A percentile compares a stretch with the other conserved stretches of the same genome.
Evolutionary conservation across 768 basidiomycete genomes (phyloP).

Genomic region (Pisolithus sp.): DNA sequence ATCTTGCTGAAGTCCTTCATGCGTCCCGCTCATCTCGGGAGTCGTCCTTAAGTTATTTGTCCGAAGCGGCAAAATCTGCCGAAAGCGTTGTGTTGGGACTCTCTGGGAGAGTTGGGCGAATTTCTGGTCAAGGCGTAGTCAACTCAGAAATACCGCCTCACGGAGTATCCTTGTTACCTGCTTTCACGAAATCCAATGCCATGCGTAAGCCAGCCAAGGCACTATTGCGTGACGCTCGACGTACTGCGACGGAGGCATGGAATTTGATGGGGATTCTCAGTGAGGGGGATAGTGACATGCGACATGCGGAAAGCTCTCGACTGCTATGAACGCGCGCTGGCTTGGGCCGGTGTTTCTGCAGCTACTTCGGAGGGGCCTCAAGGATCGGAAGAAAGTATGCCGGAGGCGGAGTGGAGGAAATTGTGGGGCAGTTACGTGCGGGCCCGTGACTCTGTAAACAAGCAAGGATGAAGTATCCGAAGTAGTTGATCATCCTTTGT

Average conservation of each 20-base stretch:
- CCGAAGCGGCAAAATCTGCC: constrained; percentile 59
- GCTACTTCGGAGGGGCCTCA: constrained; percentile 31
- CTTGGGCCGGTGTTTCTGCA: constrained; percentile 51
- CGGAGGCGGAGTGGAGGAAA: constrained; percentile 55
- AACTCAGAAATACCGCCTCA: constrained; percentile 34
- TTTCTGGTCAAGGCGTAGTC: constrained; percentile 29
- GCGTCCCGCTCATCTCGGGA: constrained; percentile 37
- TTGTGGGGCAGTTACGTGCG: constrained; percentile 59
- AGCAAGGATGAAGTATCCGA: constrained; percentile 1
- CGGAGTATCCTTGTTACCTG: constrained; percentile 35
- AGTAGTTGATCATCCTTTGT: not conserved
- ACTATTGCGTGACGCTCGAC: constrained; percentile 61
- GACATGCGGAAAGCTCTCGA: constrained; percentile 39
- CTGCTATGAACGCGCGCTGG: constrained; percentile 65
- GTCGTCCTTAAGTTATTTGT: constrained; percentile 50
- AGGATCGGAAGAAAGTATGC: constrained; percentile 44
- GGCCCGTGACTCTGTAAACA: constrained; percentile 27
- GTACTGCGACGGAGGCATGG: constrained; percentile 72
- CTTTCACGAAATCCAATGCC: constrained; percentile 40
- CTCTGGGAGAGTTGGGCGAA: constrained; percentile 33
- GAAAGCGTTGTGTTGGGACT: constrained; percentile 56
- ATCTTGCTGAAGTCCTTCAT: constrained; percentile 67
- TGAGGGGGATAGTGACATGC: constrained; percentile 34
- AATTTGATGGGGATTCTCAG: constrained; percentile 62
- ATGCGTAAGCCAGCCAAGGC: constrained; percentile 50